Conservation (phyloP, 371 early-diverging fungal genomes). For the Phascolomyces articulosus region DNA sequence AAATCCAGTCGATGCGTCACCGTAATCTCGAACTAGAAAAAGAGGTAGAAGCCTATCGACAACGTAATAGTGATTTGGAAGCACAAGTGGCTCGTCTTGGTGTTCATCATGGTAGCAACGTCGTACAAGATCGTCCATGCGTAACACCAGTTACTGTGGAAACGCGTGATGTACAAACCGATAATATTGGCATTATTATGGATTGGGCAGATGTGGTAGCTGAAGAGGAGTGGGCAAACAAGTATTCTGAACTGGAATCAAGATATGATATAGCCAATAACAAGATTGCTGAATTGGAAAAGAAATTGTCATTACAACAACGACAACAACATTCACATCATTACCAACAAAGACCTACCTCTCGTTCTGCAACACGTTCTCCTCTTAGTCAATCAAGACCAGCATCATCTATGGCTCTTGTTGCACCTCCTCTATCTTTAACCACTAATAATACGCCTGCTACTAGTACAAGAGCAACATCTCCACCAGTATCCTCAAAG, state of each 20-base stretch:
- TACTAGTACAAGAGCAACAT: neutral
- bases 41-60: conserved; percentile 1
- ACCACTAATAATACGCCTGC: neutral
- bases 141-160: neutral
- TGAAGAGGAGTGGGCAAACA: conserved; percentile 8
- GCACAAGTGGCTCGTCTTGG: neutral
- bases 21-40: conserved; percentile 20
- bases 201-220: conserved; percentile 2
- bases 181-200: neutral
- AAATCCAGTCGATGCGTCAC: conserved; percentile 9
- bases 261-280: neutral
- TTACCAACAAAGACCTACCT: neutral
- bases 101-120: no score
- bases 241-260: conserved; percentile 4
- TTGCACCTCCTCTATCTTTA: neutral
- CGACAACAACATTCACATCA: neutral
- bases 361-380: neutral
- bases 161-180: neutral
- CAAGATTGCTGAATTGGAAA: neutral
- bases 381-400: neutral
- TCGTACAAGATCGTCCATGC: neutral
- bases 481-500: neutral
- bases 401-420: neutral
- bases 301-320: neutral
- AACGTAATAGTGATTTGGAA: conserved; percentile 21